Evolutionary conservation across 2,329 filamentous ascomycete genomes (phyloP), one percentile per base, ranked within the genome.

Genomic region (Kalmusia sp.): DNA sequence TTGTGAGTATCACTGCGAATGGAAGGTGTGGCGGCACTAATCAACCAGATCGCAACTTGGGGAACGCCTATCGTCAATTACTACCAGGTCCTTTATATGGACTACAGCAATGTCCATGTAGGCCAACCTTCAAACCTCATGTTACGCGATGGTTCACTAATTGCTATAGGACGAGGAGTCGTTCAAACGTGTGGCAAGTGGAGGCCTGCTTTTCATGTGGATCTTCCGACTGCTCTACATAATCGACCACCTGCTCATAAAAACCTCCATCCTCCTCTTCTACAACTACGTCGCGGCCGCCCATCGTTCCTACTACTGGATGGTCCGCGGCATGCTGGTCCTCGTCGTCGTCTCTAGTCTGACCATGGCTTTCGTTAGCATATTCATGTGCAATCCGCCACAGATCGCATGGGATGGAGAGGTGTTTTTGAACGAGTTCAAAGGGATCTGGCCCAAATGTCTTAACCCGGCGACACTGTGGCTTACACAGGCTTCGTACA

Each of bases 401-500:
- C 53, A 56, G 3, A 64, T 72, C 22, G 62, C 67, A 2, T 72
- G 67, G 63, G 63, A 59, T 1, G 59, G 56, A 11, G 35, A 61
- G 4, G 58, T 67, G 1, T 69, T 70, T 48, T 54, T 56, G 24
- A 25, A 50, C 11, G 53, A 58, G 1, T 47, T 68, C 38, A 28
- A 49, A 1, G 60, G 62, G 15, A 64, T 58, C 2, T 46, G 46
- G 21, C 41, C 59, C 8, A 49, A 68, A 17, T 71, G 69, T 47
- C 64, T 67, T 47, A 55, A 70, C 37, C 65, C 66, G 11, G 55
- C 38, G 2, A 57, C 58, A 2, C 58, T 71, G 15, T 73, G 68
- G 63, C 57, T 64, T 19, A 60, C 59, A 51, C 80, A 77, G 3
- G 79, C 64, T 6, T 55, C 64, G 37, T 71, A 76, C 62, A 78